phyloP scores from a whole-genome alignment of 331 rosid species.

The Dryas integrifolia region DNA sequence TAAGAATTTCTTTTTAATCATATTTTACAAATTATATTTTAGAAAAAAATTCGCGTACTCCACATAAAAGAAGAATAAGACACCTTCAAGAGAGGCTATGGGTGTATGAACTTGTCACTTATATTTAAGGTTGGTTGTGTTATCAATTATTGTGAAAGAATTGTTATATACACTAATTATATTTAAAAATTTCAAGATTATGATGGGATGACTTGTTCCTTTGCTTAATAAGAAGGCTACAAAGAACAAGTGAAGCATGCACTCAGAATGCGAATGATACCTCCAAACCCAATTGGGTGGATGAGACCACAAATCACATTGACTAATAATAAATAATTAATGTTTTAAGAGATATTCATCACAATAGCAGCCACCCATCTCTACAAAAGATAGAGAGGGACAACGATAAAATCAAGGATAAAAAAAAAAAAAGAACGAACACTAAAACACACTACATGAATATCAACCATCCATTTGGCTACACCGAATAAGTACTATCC shows the following conservation, averaged over 20 bases:
- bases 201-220: neutral
- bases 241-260: neutral
- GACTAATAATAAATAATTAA: neutral
- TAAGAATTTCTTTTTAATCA: neutral
- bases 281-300: neutral
- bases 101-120: no score
- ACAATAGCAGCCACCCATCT: neutral
- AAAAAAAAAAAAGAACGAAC: neutral
- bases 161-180: no score
- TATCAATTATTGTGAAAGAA: no score
- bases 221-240: neutral
- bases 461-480: constrained; percentile 13
- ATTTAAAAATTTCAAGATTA: neutral
- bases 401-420: neutral
- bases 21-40: neutral
- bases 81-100: no score
- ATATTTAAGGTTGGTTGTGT: no score
- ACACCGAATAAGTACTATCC: neutral
- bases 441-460: constrained; percentile 6
- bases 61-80: neutral
- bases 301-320: neutral
- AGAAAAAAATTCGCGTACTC: neutral
- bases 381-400: neutral
- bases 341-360: neutral
- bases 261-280: neutral